A percentile compares a stretch with the other conserved stretches of the same genome.
phyloP scores from a whole-genome alignment of 257 asterid genomes.

The Nicotiana sylvestris region DNA sequence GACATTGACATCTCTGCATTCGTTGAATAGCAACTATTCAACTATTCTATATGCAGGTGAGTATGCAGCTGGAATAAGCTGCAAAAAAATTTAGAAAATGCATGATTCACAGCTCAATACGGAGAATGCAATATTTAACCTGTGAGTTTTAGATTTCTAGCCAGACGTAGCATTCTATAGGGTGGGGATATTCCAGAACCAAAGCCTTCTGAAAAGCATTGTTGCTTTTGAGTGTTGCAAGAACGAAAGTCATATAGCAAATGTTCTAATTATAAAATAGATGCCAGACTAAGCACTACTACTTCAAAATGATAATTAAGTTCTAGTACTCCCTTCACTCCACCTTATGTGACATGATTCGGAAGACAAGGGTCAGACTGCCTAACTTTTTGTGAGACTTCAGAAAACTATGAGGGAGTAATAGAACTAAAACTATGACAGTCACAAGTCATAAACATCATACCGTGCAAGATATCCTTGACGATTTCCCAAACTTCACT shows the following conservation, averaged over 20 bases:
- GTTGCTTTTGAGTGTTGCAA: neutral
- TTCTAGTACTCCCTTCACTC: neutral
- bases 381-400: too few relatives aligned
- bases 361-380: too few relatives aligned
- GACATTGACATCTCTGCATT: neutral
- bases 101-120: neutral
- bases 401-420: too few relatives aligned
- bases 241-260: neutral
- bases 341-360: too few relatives aligned
- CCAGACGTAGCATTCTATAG: neutral
- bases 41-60: neutral
- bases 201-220: neutral
- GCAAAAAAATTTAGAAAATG: neutral
- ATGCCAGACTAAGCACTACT: neutral
- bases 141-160: neutral
- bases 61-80: neutral
- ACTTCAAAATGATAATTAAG: neutral
- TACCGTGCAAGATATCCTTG: conserved; percentile 90
- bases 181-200: neutral
- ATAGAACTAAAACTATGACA: neutral
- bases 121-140: neutral
- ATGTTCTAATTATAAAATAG: neutral
- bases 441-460: neutral
- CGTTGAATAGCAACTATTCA: neutral
- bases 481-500: conserved; percentile 76